A percentile compares a stretch with the other conserved stretches of the same genome.
Evolutionary conservation across 2,329 filamentous ascomycete species (phyloP).

Genomic region (Gnomoniopsis sp.): DNA sequence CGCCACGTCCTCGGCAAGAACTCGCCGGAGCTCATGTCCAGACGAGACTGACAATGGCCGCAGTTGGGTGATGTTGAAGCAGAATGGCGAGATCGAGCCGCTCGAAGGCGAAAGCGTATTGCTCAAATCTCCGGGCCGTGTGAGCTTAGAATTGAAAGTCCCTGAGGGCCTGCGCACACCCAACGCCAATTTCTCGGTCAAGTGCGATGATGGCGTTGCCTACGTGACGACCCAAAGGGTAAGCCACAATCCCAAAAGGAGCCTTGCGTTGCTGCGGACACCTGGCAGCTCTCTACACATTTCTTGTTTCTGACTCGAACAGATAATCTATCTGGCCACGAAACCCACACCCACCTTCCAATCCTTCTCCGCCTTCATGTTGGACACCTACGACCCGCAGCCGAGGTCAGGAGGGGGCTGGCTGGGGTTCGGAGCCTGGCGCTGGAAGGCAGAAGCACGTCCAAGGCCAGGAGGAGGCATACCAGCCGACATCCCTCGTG

Average conservation of each 20-base stretch:
- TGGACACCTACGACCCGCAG: constrained; percentile 83
- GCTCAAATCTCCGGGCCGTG: constrained; percentile 75
- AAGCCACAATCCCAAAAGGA: constrained; percentile 31
- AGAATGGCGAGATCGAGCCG: constrained; percentile 71
- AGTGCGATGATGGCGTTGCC: constrained; percentile 70
- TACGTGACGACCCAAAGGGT: constrained; percentile 86
- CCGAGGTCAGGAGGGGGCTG: constrained; percentile 56
- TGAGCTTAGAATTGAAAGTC: constrained; percentile 71
- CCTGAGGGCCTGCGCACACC: constrained; percentile 62
- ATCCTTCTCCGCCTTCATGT: constrained; percentile 84
- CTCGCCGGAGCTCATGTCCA: constrained; percentile 32
- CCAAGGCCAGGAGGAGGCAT: constrained; percentile 83
- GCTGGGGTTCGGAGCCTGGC: constrained; percentile 90
- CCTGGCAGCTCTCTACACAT: not conserved
- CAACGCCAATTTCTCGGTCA: constrained; percentile 59
- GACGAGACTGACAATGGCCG: constrained; percentile 51
- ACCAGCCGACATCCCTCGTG: constrained; percentile 65
- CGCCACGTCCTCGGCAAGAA: not conserved
- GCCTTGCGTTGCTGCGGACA: not conserved
- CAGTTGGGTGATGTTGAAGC: constrained; percentile 89
- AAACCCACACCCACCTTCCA: constrained; percentile 67
- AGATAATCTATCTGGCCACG: constrained; percentile 86
- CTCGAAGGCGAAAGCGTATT: constrained; percentile 80
- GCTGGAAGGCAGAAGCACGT: constrained; percentile 77
- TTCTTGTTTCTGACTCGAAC: not conserved